These are phyloP conservation scores for Dalbergia cultrata DNA, from an alignment of 306 rosid genomes.

Conservation along the genomic window DNA sequence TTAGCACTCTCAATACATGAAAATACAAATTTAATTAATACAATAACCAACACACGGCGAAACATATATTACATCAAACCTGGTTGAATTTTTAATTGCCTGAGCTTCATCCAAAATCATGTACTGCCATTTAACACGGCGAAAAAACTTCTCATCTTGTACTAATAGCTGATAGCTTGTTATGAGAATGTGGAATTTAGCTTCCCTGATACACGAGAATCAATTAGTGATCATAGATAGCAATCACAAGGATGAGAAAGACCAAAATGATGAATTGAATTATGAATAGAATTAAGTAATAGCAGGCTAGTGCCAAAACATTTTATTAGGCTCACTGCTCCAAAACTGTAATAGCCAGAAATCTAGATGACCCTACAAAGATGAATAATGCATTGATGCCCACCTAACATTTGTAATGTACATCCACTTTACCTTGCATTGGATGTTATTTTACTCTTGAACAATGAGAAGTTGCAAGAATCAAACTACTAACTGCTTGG, in stretches of 20 bases:
- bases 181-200: constrained; percentile 83
- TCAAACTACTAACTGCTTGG: constrained; percentile 11
- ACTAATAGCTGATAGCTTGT: constrained; percentile 90
- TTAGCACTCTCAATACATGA: constrained; percentile 5
- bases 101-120: constrained; percentile 95
- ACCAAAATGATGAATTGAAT: constrained; percentile 7
- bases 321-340: not conserved
- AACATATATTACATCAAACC: constrained; percentile 54
- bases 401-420: not conserved
- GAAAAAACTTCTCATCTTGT: constrained; percentile 72
- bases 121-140: constrained; percentile 91
- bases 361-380: not conserved
- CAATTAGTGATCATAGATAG: not conserved
- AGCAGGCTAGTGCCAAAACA: not conserved
- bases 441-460: not conserved
- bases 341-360: constrained; percentile 1
- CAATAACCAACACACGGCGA: constrained; percentile 11
- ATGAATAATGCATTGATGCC: constrained; percentile 4
- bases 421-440: too few species aligned
- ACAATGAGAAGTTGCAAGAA: not conserved
- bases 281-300: not conserved
- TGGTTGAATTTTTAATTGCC: constrained; percentile 82
- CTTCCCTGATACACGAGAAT: constrained; percentile 62
- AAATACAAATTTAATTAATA: constrained; percentile 27
- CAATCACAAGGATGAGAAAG: constrained; percentile 8